Percentiles rank a stretch among this genome's conserved stretches.
Conservation (phyloP, 2,329 filamentous ascomycete species). For the Aureobasidium vineae region DNA sequence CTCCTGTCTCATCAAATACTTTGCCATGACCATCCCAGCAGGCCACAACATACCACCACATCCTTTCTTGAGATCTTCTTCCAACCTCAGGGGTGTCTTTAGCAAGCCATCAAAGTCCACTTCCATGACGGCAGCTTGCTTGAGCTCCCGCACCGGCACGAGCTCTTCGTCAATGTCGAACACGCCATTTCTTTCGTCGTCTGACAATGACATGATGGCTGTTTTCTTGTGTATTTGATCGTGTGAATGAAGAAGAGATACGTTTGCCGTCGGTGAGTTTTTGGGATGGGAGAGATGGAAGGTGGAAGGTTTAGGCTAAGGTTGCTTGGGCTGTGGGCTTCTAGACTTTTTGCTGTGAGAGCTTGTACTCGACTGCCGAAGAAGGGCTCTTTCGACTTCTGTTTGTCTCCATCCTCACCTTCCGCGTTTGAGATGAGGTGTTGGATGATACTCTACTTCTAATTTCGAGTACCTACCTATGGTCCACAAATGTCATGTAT, state of each 20-base stretch:
- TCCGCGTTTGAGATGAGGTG: background rate
- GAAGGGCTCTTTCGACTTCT: background rate
- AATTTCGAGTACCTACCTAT: background rate
- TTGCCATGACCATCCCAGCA: conserved; percentile 82
- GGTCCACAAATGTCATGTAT: background rate
- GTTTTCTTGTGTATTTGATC: background rate
- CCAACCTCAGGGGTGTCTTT: conserved; percentile 64
- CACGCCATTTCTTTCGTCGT: conserved; percentile 15
- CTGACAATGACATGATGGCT: conserved; percentile 4
- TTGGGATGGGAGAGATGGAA: background rate
- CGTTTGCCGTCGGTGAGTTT: conserved; percentile 10
- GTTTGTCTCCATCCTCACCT: background rate
- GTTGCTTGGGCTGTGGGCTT: background rate
- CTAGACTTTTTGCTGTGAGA: background rate
- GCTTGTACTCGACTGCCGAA: background rate
- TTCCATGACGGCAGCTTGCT: conserved; percentile 51
- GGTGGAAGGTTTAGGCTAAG: conserved; percentile 10
- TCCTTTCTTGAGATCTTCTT: conserved; percentile 81
- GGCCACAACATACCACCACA: conserved; percentile 96
- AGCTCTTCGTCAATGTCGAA: conserved; percentile 53
- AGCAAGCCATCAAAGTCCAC: conserved; percentile 73
- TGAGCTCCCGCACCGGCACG: conserved; percentile 54
- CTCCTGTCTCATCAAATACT: conserved; percentile 78
- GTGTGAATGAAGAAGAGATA: background rate
- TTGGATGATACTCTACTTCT: too few species aligned